These are phyloP conservation scores for Monascus purpureus DNA, from an alignment of 495 filamentous ascomycete genomes.

Conservation along the genomic window DNA sequence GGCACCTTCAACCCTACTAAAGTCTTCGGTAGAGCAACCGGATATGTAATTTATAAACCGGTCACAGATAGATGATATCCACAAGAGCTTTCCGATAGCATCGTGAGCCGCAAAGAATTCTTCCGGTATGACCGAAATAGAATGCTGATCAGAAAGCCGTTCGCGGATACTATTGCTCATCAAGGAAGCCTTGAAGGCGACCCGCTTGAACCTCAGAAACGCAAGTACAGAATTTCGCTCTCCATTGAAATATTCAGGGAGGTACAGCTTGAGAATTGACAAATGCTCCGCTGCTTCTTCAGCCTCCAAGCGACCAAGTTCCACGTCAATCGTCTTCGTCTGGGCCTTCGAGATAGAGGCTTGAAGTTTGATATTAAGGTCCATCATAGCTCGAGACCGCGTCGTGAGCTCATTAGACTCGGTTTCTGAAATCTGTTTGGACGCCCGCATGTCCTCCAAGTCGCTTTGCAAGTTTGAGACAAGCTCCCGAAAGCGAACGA, in stretches of 20 bases:
- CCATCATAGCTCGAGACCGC: slow-evolving; percentile 84
- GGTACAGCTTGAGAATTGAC: slow-evolving; percentile 71
- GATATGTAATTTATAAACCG: slow-evolving; percentile 69
- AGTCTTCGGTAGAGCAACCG: slow-evolving; percentile 61
- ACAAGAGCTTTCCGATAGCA: slow-evolving; percentile 70
- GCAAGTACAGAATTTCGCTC: slow-evolving; percentile 76
- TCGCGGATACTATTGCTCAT: slow-evolving; percentile 71
- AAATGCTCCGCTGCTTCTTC: slow-evolving; percentile 83
- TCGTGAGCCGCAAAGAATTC: slow-evolving; percentile 65
- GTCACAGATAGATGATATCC: slow-evolving; percentile 69
- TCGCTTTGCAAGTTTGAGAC: slow-evolving; percentile 77
- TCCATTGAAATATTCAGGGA: slow-evolving; percentile 70
- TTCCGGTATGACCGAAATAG: slow-evolving; percentile 48
- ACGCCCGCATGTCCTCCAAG: slow-evolving; percentile 80
- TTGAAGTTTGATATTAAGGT: slow-evolving; percentile 88
- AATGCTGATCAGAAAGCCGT: slow-evolving; percentile 41
- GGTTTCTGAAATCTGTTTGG: slow-evolving; percentile 79
- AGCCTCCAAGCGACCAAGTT: slow-evolving; percentile 74
- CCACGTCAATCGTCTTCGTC: slow-evolving; percentile 84
- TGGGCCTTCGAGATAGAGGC: slow-evolving; percentile 79
- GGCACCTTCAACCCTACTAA: slow-evolving; percentile 58
- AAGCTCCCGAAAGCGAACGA: slow-evolving; percentile 75
- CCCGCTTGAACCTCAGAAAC: slow-evolving; percentile 71
- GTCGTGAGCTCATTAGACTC: slow-evolving; percentile 77
- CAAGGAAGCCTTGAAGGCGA: slow-evolving; percentile 77